phyloP scores from a whole-genome alignment of 2,329 filamentous ascomycete genomes.

The Cryphonectria carpinicola region DNA sequence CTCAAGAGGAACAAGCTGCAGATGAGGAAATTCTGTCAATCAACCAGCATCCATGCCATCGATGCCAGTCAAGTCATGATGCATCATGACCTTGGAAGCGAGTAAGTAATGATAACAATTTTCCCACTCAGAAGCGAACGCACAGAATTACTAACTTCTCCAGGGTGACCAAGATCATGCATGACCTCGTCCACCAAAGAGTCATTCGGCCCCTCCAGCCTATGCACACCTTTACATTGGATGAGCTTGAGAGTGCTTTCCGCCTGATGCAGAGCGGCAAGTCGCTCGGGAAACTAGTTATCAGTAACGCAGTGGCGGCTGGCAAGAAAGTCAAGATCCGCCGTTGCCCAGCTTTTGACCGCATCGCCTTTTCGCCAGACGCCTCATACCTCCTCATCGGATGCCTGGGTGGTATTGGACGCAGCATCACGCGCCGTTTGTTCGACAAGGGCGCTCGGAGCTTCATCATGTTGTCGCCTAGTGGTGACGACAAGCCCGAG shows the following conservation, averaged over 20 bases:
- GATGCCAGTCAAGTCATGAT: constrained; percentile 14
- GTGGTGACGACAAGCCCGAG: not conserved
- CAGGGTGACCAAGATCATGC: not conserved
- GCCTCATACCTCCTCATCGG: constrained; percentile 16
- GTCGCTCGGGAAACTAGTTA: constrained; percentile 48
- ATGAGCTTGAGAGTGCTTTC: constrained; percentile 32
- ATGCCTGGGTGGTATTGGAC: constrained; percentile 15
- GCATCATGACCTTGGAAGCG: constrained; percentile 3
- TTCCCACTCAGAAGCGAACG: not conserved
- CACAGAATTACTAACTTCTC: not conserved
- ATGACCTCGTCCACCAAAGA: not conserved
- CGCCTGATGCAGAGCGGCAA: constrained; percentile 44
- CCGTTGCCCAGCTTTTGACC: not conserved
- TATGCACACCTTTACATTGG: constrained; percentile 7
- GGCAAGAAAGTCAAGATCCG: not conserved
- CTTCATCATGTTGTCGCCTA: constrained; percentile 17
- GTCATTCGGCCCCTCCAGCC: not conserved
- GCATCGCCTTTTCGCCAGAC: not conserved
- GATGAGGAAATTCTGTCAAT: constrained; percentile 9
- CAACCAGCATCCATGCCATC: constrained; percentile 13
- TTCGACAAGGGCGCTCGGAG: constrained; percentile 15
- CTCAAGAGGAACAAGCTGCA: constrained; percentile 2
- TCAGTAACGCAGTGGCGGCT: constrained; percentile 22
- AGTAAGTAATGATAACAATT: not conserved
- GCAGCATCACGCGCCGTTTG: constrained; percentile 18